Evolutionary conservation across 139 green algal species (phyloP).

Genomic region (Yamagishiella unicocca): DNA sequence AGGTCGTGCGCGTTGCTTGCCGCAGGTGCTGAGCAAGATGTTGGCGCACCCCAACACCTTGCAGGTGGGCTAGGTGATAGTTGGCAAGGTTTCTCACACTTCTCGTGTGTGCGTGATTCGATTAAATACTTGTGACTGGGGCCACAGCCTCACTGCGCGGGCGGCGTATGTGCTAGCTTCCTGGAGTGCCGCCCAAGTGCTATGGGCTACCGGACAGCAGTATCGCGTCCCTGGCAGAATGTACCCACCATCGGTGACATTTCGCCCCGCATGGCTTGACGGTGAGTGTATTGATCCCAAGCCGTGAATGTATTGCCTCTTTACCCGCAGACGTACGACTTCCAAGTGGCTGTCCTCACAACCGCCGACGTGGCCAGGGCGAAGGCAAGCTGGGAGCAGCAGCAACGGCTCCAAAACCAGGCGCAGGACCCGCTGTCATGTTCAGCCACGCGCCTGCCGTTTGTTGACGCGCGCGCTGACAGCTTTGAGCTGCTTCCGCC

Average conservation of each 20-base stretch:
- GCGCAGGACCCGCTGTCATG: background rate
- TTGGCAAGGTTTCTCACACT: too few species aligned
- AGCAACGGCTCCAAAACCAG: background rate
- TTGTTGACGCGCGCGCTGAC: constrained; percentile 1
- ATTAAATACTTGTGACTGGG: too few species aligned
- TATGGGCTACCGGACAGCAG: too few species aligned
- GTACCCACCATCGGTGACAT: too few species aligned
- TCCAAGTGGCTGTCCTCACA: constrained; percentile 3
- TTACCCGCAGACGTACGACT: constrained; percentile 33
- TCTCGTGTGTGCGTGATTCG: too few species aligned
- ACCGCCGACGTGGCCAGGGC: background rate
- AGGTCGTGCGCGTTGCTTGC: background rate
- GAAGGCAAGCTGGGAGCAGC: background rate
- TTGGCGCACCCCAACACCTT: constrained; percentile 32
- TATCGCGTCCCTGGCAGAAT: too few species aligned
- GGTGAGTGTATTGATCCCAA: too few species aligned
- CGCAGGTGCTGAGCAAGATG: constrained; percentile 29
- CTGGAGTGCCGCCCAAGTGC: too few species aligned
- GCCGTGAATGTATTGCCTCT: background rate
- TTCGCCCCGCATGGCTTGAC: too few species aligned
- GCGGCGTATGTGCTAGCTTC: too few species aligned
- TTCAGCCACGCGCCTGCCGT: background rate
- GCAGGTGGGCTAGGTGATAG: background rate
- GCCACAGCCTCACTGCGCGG: too few species aligned
- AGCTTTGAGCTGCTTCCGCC: constrained; percentile 41